Conservation (phyloP, 2,329 filamentous ascomycete genomes). For the Cordyceps militaris region DNA sequence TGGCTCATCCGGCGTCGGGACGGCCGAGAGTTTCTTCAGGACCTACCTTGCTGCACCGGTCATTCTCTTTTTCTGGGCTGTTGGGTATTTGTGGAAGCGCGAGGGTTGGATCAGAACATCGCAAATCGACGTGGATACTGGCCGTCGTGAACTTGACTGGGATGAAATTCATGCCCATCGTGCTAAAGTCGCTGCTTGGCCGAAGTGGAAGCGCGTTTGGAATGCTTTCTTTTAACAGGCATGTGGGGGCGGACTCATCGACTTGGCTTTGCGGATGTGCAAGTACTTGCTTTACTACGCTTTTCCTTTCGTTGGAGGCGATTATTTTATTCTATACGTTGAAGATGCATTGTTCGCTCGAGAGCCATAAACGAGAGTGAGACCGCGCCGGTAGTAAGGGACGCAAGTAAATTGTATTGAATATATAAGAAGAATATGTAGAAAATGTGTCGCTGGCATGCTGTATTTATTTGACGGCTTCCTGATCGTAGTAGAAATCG, state of each 20-base stretch:
- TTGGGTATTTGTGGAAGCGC: conserved; percentile 59
- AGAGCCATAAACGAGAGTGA: too few species aligned
- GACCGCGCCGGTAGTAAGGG: too few species aligned
- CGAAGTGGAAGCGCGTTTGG: conserved; percentile 37
- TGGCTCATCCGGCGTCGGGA: conserved; percentile 22
- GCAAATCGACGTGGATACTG: conserved; percentile 61
- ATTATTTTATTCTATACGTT: too few species aligned
- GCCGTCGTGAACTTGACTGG: conserved; percentile 58
- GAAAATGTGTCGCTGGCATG: not conserved
- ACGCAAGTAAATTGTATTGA: not conserved
- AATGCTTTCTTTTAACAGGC: conserved; percentile 27
- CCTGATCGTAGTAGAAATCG: conserved; percentile 47
- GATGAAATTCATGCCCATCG: conserved; percentile 50
- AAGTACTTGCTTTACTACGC: too few species aligned
- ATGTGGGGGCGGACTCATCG: not conserved
- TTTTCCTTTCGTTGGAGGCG: too few species aligned
- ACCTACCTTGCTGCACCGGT: conserved; percentile 46
- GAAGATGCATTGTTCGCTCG: too few species aligned
- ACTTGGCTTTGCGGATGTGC: too few species aligned
- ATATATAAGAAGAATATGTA: not conserved
- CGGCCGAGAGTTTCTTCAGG: conserved; percentile 47
- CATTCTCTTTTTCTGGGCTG: conserved; percentile 46
- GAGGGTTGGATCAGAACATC: conserved; percentile 48
- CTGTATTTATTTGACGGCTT: conserved; percentile 18
- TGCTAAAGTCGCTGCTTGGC: conserved; percentile 39